These are phyloP conservation scores for Gomphus bonarii DNA, from an alignment of 1,284 basidiomycete genomes.

Conservation along the genomic window DNA sequence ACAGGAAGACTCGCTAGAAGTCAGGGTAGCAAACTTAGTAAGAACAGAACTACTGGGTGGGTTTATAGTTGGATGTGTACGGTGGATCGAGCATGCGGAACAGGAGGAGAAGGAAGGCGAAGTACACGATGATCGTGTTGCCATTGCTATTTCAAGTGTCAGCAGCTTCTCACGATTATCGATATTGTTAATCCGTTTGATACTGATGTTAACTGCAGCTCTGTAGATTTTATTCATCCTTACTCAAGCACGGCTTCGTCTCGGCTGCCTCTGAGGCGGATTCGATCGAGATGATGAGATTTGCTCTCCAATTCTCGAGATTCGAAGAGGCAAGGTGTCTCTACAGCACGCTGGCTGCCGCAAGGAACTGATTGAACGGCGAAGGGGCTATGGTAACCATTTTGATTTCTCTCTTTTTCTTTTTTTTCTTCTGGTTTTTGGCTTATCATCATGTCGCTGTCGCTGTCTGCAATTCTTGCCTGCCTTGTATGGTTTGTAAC, in stretches of 20 bases:
- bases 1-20: slow-evolving; percentile 11
- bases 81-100: slow-evolving; percentile 59
- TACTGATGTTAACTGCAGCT: slow-evolving; percentile 30
- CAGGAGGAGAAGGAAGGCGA: slow-evolving; percentile 50
- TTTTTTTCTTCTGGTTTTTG: neutral
- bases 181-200: neutral
- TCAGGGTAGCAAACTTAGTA: slow-evolving; percentile 52
- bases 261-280: slow-evolving; percentile 52
- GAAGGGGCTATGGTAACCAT: neutral
- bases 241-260: slow-evolving; percentile 53
- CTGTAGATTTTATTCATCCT: slow-evolving; percentile 63
- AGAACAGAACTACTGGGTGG: slow-evolving; percentile 52
- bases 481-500: neutral
- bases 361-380: neutral
- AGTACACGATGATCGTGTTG: slow-evolving; percentile 59
- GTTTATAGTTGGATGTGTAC: slow-evolving; percentile 55
- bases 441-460: neutral
- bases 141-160: slow-evolving; percentile 59
- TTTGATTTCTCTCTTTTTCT: neutral
- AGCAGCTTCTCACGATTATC: slow-evolving; percentile 19
- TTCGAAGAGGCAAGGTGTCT: slow-evolving; percentile 66
- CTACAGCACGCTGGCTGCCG: slow-evolving; percentile 45
- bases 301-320: slow-evolving; percentile 54
- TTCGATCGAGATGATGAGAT: slow-evolving; percentile 63
- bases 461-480: neutral